Evolutionary conservation across 225 moss, liverwort and hornwort species (phyloP).

Genomic region (Physcomitrium patens): DNA sequence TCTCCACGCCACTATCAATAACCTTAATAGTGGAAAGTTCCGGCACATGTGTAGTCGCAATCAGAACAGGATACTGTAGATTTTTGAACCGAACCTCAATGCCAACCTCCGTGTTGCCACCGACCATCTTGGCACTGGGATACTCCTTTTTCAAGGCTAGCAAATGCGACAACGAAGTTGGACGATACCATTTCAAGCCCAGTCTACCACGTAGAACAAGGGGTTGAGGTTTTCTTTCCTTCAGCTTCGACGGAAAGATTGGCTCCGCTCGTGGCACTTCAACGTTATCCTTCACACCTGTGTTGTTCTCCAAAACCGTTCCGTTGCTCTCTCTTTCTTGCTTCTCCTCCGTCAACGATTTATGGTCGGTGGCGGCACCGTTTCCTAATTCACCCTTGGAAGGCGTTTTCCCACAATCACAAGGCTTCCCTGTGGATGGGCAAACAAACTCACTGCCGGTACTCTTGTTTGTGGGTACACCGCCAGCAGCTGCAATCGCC

Average conservation of each 20-base stretch:
- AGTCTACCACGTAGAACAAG: slow-evolving; percentile 65
- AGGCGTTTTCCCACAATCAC: slow-evolving; percentile 67
- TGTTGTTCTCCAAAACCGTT: slow-evolving; percentile 18
- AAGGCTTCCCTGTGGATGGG: slow-evolving; percentile 88
- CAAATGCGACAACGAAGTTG: slow-evolving; percentile 67
- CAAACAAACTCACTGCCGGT: slow-evolving; percentile 48
- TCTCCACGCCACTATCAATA: slow-evolving; percentile 63
- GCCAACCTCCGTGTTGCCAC: slow-evolving; percentile 92
- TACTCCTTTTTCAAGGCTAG: slow-evolving; percentile 62
- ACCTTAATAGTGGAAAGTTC: slow-evolving; percentile 69
- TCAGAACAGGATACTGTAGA: slow-evolving; percentile 76
- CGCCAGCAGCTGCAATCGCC: slow-evolving; percentile 64
- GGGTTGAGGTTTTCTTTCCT: slow-evolving; percentile 53
- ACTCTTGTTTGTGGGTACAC: background rate
- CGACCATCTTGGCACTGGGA: slow-evolving; percentile 78
- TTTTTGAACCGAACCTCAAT: slow-evolving; percentile 90
- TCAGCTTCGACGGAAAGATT: slow-evolving; percentile 80
- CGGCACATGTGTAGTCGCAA: slow-evolving; percentile 77
- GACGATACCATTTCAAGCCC: slow-evolving; percentile 86
- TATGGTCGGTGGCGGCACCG: slow-evolving; percentile 14
- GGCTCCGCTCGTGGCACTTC: slow-evolving; percentile 56
- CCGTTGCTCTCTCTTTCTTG: slow-evolving; percentile 7
- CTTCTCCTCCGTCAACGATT: slow-evolving; percentile 22
- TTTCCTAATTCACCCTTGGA: slow-evolving; percentile 16
- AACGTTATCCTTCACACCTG: slow-evolving; percentile 48